A percentile compares a stretch with the other conserved stretches of the same genome.
These are phyloP conservation scores for Cystofilobasidium ferigula DNA, from an alignment of 768 basidiomycete species.

Conservation along the genomic window DNA sequence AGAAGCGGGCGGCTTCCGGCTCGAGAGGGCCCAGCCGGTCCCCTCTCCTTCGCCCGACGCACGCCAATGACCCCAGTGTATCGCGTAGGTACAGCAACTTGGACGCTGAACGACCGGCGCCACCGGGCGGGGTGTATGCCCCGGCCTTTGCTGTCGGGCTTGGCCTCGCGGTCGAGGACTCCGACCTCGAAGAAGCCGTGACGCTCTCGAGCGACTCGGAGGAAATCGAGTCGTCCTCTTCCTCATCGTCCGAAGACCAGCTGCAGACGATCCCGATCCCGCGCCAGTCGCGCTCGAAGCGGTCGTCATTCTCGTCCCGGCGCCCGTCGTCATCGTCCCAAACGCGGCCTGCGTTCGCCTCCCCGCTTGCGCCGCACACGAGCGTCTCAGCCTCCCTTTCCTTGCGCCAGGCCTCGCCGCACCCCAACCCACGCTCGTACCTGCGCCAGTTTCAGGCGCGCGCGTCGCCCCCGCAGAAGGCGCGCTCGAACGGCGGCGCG, in stretches of 20 bases:
- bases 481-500: not conserved
- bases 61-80: not conserved
- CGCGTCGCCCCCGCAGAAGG: not conserved
- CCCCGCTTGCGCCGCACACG: not conserved
- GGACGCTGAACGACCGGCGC: not conserved
- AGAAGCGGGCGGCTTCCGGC: not conserved
- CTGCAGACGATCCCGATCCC: slow-evolving; percentile 3
- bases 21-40: not conserved
- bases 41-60: not conserved
- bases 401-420: not conserved
- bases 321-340: slow-evolving; percentile 5
- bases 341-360: not conserved
- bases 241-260: slow-evolving; percentile 13
- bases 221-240: slow-evolving; percentile 6
- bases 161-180: slow-evolving; percentile 12
- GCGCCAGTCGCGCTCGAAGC: slow-evolving; percentile 4
- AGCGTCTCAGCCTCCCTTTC: not conserved
- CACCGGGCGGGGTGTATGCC: not conserved
- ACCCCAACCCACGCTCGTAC: not conserved
- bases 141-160: not conserved
- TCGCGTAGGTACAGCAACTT: not conserved
- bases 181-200: slow-evolving; percentile 9
- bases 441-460: not conserved
- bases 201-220: not conserved
- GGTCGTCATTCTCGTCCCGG: not conserved